Base-by-base conservation (phyloP, 768 basidiomycete genomes). In the Hysterangium stoloniferum region DNA sequence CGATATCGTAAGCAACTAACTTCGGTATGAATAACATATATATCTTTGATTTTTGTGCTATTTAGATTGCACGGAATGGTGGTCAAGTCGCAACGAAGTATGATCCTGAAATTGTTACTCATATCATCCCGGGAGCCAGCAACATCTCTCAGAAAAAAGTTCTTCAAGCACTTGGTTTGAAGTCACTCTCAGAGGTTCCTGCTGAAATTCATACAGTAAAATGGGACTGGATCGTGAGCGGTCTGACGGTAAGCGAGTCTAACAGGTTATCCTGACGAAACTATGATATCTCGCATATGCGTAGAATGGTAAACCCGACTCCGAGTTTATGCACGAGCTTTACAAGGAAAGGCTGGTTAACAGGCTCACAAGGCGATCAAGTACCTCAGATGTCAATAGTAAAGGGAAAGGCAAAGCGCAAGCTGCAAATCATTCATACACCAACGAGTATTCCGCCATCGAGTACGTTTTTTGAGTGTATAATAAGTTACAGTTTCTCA, bases 51-150 rank as follows among this genome's bases (percentile, higher is more conserved):
- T 29, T 19, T 28, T 20, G 27, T 29, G 24, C 19, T 28, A 27
- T 17, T 27, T 55, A 89, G 86, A 76, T 90, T 34, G 68, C 80
- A 36, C 70, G 68, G 53, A 66, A 77, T 54, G 87, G 87, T 9
- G 87, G 77, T 37, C 76, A 71, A 19, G 66, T 89, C 22, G 64
- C 77, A 33, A 73, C 83, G 2, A 66, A 58, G 31, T 89, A 76
- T 57, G 79, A 88, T 54, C 66, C 77, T 2, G 54, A 58, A 4
- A 54, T 62, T 6, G 76, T 83, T 25, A 86, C 86, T 3, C 83
- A 87, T 57, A 80, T 90, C 46, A 70, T 89, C 28, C 68, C 13
- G 66, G 71, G 35, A 56, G 67, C 28, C 36, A 54, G 17, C 66
- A 57, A 59, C 2, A 55, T 53, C 17, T 36, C 54, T 11, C 41